Conservation (phyloP, 108 stramenopile species). For the Mayamaea pseudoterrestris region DNA sequence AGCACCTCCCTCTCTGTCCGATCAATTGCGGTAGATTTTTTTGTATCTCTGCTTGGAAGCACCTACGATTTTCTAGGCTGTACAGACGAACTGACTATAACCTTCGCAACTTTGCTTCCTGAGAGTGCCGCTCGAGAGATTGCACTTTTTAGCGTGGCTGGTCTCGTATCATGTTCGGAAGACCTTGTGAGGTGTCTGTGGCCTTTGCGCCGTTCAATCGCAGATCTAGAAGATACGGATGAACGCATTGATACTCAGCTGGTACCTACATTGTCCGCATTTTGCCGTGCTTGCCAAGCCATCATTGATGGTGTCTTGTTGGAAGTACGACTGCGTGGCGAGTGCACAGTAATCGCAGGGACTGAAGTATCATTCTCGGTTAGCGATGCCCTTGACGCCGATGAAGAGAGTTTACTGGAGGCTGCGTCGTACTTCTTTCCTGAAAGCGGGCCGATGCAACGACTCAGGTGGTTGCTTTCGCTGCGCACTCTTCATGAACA, state of each 20-base stretch:
- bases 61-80: slow-evolving; percentile 45
- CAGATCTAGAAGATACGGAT: slow-evolving; percentile 79
- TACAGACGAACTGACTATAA: slow-evolving; percentile 40
- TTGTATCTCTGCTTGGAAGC: slow-evolving; percentile 64
- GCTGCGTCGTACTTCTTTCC: slow-evolving; percentile 67
- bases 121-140: slow-evolving; percentile 81
- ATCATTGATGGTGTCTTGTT: slow-evolving; percentile 76
- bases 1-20: slow-evolving; percentile 69
- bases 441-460: slow-evolving; percentile 56
- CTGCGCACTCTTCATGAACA: slow-evolving; percentile 53
- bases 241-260: slow-evolving; percentile 73
- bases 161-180: slow-evolving; percentile 33
- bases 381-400: slow-evolving; percentile 37
- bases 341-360: too few species aligned
- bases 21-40: slow-evolving; percentile 78
- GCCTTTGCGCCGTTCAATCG: slow-evolving; percentile 73
- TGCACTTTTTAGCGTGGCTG: slow-evolving; percentile 49
- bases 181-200: slow-evolving; percentile 57
- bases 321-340: slow-evolving; percentile 56
- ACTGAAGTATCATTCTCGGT: slow-evolving; percentile 10
- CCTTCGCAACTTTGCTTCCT: slow-evolving; percentile 57
- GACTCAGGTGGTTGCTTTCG: slow-evolving; percentile 62
- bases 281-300: slow-evolving; percentile 75
- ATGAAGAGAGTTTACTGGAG: slow-evolving; percentile 81
- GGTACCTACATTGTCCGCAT: slow-evolving; percentile 38